Evolutionary conservation across 139 green algal genomes (phyloP), one percentile per base, ranked within the genome.

Genomic region (Pleodorina starrii): DNA sequence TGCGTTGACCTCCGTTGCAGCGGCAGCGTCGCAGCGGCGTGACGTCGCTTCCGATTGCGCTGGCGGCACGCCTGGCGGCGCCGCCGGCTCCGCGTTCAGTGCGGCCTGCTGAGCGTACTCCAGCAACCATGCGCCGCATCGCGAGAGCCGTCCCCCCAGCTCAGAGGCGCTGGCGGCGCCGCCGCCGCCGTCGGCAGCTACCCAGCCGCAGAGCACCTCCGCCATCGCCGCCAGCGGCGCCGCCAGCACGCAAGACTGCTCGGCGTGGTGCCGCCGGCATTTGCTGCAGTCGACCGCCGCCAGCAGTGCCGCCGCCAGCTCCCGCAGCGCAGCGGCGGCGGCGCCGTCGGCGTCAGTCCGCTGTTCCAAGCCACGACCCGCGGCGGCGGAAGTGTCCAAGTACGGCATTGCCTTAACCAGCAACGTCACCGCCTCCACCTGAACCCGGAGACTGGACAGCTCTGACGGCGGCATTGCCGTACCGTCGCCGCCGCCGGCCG

Each of bases 261-360:
- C 12, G 27, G 40, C 72, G 40, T 43, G 10, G 72, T 57, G 40
- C 23, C 40, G 72, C 11, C 42, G 21, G 29, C 19, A 17, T 36
- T 12, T 38, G 9, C 72, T 40, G 19, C 72, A 23, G 1, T 7
- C 23, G 14, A 36, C 72, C 42, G 72, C 72, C 38, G 40, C 72
- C 42, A 80, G 72, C 42, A 80, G 35, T 35, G 72, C 72, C 40
- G 35, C 40, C 72, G 72, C n/a, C 43, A 80, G 42, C 19, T 54
- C 42, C 25, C 35, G 14, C 35, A 77, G 69, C 69, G 35, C 38
- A 23, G 63, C 63, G 69, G 69, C 36, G 69, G 69, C 69, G 69
- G 35, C 38, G 69, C 16, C 72, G 38, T 1, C 72, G 42, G 38
- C 21, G 63, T 4, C 21, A 38, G 6, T 40, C 54, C 29, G 54